Percentiles rank a stretch among this genome's conserved stretches.
Evolutionary conservation across 192 early-diverging fungal genomes (phyloP).

Genomic region (Mortierella alpina): DNA sequence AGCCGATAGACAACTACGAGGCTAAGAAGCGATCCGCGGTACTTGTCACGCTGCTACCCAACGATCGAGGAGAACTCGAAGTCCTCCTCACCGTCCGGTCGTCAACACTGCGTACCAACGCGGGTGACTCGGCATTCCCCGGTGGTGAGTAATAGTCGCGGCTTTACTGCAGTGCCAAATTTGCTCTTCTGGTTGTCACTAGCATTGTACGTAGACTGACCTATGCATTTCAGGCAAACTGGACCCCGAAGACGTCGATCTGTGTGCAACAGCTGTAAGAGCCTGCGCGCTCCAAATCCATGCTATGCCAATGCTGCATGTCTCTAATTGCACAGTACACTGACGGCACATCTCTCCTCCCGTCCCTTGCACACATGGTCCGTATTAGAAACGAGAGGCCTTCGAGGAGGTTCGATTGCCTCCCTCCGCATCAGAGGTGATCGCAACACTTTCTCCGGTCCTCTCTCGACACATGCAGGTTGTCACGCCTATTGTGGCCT

Average conservation of each 20-base stretch:
- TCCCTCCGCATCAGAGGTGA: neutral
- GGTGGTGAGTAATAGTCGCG: conserved; percentile 28
- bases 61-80: conserved; percentile 39
- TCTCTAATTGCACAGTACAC: neutral
- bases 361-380: neutral
- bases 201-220: neutral
- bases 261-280: conserved; percentile 44
- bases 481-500: conserved; percentile 37
- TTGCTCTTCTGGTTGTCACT: neutral
- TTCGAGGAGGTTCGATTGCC: conserved; percentile 30
- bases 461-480: conserved; percentile 41
- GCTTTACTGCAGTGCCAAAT: neutral
- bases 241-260: conserved; percentile 35
- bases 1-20: neutral
- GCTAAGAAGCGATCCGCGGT: conserved; percentile 25
- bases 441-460: conserved; percentile 10
- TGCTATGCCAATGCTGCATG: neutral
- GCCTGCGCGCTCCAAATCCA: neutral
- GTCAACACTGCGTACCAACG: conserved; percentile 25
- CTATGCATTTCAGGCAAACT: conserved; percentile 17
- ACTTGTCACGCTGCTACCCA: conserved; percentile 24
- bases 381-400: conserved; percentile 36
- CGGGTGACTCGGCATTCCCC: conserved; percentile 36
- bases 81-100: conserved; percentile 44
- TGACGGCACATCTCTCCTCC: neutral